phyloP scores from a whole-genome alignment of 306 rosid species.

The Pueraria montana region DNA sequence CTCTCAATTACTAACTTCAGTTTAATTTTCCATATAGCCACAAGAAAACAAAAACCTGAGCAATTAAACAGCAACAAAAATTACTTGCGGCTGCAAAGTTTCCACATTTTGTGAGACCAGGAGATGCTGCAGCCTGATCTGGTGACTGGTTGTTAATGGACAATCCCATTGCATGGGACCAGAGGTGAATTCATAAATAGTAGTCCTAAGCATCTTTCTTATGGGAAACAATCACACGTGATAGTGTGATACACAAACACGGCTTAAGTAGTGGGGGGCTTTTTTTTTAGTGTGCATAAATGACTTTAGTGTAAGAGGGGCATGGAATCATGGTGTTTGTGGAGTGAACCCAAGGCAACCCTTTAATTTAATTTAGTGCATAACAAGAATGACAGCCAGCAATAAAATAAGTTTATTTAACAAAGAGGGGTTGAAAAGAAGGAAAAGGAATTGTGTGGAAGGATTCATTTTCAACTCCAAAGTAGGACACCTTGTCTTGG shows the following conservation, averaged over 20 bases:
- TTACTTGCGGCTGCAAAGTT: constrained; percentile 23
- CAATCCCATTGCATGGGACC: constrained; percentile 46
- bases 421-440: constrained; percentile 34
- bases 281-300: constrained; percentile 55
- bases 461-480: constrained; percentile 47
- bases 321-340: constrained; percentile 66
- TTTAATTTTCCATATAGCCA: background rate
- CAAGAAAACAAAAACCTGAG: background rate
- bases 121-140: constrained; percentile 21
- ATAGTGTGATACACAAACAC: constrained; percentile 44
- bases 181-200: constrained; percentile 37
- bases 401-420: constrained; percentile 46
- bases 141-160: constrained; percentile 47
- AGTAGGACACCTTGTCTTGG: constrained; percentile 34
- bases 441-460: constrained; percentile 49
- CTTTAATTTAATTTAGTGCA: constrained; percentile 42
- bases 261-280: constrained; percentile 50
- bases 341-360: constrained; percentile 64
- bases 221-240: constrained; percentile 66
- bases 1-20: background rate
- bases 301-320: constrained; percentile 59
- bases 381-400: constrained; percentile 48
- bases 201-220: constrained; percentile 44
- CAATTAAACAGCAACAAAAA: constrained; percentile 2
- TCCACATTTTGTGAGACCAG: constrained; percentile 29